These are phyloP conservation scores for Neonectria neomacrospora DNA, from an alignment of 2,329 filamentous ascomycete genomes.

Conservation along the genomic window DNA sequence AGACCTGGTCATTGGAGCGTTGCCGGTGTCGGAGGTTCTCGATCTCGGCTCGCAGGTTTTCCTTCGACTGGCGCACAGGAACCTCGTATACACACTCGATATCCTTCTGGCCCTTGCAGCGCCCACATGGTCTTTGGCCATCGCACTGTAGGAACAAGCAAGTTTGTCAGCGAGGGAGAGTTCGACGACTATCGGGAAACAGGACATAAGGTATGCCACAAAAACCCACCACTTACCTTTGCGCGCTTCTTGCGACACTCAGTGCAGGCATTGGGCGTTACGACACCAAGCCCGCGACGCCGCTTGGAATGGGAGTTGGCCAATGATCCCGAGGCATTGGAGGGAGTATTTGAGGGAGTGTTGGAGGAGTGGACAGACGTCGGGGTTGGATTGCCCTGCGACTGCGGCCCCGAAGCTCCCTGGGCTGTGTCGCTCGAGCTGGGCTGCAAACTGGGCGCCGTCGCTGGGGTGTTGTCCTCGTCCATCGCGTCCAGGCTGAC, in stretches of 20 bases:
- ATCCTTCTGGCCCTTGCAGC: conserved; percentile 66
- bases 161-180: conserved; percentile 29
- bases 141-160: conserved; percentile 60
- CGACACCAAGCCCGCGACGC: conserved; percentile 64
- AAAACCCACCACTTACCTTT: conserved; percentile 56
- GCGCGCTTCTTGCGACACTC: conserved; percentile 72
- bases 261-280: conserved; percentile 70
- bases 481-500: conserved; percentile 45
- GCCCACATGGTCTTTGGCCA: conserved; percentile 64
- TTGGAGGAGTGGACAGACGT: conserved; percentile 44
- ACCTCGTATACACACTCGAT: conserved; percentile 70
- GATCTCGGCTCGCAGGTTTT: conserved; percentile 69
- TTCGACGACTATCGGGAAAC: neutral
- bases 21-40: conserved; percentile 66
- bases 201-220: neutral
- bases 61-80: conserved; percentile 72
- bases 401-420: conserved; percentile 40
- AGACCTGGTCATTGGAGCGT: conserved; percentile 64
- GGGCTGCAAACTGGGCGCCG: conserved; percentile 45
- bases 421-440: conserved; percentile 51
- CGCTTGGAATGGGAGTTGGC: conserved; percentile 58
- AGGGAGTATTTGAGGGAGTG: conserved; percentile 33
- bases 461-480: conserved; percentile 46
- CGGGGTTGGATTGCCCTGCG: conserved; percentile 47
- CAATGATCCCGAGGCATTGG: conserved; percentile 33